Base-by-base conservation (phyloP, 225 moss, liverwort and hornwort species). In the Thuidium tamariscinum region DNA sequence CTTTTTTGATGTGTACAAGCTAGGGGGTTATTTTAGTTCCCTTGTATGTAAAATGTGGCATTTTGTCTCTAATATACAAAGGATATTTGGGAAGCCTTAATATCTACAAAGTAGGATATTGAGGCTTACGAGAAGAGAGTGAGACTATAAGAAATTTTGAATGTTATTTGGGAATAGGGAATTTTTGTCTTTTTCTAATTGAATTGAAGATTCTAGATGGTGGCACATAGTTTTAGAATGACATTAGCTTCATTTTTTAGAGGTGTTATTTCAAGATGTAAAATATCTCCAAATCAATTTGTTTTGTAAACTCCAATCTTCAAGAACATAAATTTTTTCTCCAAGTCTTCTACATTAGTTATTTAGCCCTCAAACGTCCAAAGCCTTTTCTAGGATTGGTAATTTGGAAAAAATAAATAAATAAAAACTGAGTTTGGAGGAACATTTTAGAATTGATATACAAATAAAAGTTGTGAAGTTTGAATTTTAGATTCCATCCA, bases 21-120 rank as follows among this genome's bases (percentile, higher is more conserved):
- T n/a, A 49, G 1, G 18, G 1, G 4, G 0, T 4, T 11, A 18
- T 32, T 49, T 73, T 18, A 30, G 7, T 11, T 30, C 9, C 3
- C 6, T 0, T 0, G 30, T 4, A 1, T 5, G 1, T 19, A 11
- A 32, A 11, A 32, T 0, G 1, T 20, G 2, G 2, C 32, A 32
- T 49, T 20, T 32, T 1, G 0, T 20, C 2, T 32, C 0, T 2
- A 32, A 49, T 49, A 13, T 34, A 3, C 3, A 34, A 49, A 20
- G 2, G 7, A 49, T 49, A 51, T 21, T 74, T 7, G 34, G 7
- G 0, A 51, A 21, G 7, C 21, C 1, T 51, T 34, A 1, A 34
- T 51, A 34, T 51, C 5, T 74, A 7, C 0, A 1, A 49, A 2
- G 10, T 7, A 51, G 4, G 11, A 19, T 7, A 18, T 7, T 4